These are phyloP conservation scores for Ganoderma lucidum DNA, from an alignment of 1,284 basidiomycete genomes.

Conservation along the genomic window DNA sequence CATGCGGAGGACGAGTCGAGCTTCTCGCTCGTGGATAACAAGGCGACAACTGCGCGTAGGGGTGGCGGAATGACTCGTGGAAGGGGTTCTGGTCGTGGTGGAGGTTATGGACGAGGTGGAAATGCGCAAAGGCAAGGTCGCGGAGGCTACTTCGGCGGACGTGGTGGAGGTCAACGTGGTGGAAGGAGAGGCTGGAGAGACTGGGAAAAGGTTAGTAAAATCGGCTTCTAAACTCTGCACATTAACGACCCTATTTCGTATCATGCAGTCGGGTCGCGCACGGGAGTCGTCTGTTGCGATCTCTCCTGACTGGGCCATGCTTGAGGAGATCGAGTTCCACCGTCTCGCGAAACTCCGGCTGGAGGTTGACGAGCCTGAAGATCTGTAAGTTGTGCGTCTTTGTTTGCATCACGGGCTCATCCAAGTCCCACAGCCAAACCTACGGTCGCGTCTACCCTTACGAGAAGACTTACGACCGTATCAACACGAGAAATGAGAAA, in stretches of 20 bases:
- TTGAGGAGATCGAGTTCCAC: conserved; percentile 98
- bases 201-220: conserved; percentile 86
- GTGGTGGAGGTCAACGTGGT: conserved; percentile 62
- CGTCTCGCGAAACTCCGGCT: conserved; percentile 92
- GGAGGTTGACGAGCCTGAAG: conserved; percentile 91
- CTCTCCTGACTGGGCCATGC: conserved; percentile 90
- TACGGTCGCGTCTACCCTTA: conserved; percentile 95
- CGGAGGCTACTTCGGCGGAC: conserved; percentile 48
- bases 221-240: background rate
- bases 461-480: conserved; percentile 95
- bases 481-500: conserved; percentile 92
- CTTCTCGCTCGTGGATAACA: conserved; percentile 97
- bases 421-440: conserved; percentile 62
- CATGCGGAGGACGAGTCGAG: conserved; percentile 98
- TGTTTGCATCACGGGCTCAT: conserved; percentile 8
- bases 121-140: conserved; percentile 53
- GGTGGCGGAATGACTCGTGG: conserved; percentile 71
- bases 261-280: conserved; percentile 80
- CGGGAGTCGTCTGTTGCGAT: conserved; percentile 97
- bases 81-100: conserved; percentile 55
- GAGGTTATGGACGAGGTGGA: conserved; percentile 50
- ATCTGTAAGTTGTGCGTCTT: conserved; percentile 67
- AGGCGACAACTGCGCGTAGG: conserved; percentile 68
- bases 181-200: conserved; percentile 89
- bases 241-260: background rate